These are phyloP conservation scores for Didymella exigua DNA, from an alignment of 2,329 filamentous ascomycete genomes.

Conservation along the genomic window DNA sequence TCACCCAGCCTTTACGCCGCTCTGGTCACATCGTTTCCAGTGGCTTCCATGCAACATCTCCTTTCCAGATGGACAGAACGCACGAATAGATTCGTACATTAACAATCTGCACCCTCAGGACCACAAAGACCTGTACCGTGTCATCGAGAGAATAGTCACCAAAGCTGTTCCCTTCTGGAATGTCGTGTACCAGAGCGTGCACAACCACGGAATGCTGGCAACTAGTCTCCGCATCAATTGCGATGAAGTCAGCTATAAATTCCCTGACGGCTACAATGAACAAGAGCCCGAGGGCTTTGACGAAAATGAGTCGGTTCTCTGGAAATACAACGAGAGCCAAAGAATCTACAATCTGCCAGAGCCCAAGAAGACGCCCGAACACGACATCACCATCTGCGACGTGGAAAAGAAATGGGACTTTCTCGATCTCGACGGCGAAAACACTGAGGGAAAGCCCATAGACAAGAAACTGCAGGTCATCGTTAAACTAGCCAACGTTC, in stretches of 20 bases:
- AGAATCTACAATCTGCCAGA: constrained; percentile 8
- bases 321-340: not conserved
- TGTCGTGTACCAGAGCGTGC: constrained; percentile 2
- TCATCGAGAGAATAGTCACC: constrained; percentile 29
- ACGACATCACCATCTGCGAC: not conserved
- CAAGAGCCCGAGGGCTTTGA: not conserved
- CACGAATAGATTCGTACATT: constrained; percentile 54
- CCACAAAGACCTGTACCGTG: constrained; percentile 20
- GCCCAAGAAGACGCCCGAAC: not conserved
- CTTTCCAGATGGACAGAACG: constrained; percentile 40
- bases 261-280: not conserved
- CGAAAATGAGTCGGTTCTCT: not conserved
- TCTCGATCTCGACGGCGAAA: not conserved
- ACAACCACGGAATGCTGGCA: not conserved
- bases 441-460: not conserved
- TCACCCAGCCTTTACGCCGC: not conserved
- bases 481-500: constrained; percentile 64
- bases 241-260: not conserved
- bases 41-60: constrained; percentile 58
- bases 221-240: constrained; percentile 1
- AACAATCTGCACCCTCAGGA: constrained; percentile 59
- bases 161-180: constrained; percentile 26
- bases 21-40: constrained; percentile 50
- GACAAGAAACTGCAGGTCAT: constrained; percentile 60
- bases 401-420: constrained; percentile 12